These are phyloP conservation scores for Plectosphaerella sp. DNA, from an alignment of 2,329 filamentous ascomycete genomes.

Conservation along the genomic window DNA sequence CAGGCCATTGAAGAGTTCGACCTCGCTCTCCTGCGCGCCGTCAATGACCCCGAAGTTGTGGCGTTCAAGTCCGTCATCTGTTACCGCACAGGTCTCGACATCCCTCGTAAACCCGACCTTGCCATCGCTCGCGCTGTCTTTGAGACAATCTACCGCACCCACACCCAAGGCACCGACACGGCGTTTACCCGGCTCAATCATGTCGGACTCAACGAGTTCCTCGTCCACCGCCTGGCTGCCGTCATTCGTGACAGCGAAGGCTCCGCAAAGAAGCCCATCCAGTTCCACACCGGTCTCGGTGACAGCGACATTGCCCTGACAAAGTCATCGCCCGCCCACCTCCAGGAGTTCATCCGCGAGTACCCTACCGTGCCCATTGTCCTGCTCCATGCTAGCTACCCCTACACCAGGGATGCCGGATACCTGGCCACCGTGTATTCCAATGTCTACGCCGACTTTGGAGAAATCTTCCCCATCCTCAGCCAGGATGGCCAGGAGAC, in stretches of 20 bases:
- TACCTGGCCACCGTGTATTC: conserved; percentile 74
- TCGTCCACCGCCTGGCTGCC: conserved; percentile 61
- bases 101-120: conserved; percentile 41
- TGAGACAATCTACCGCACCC: conserved; percentile 24
- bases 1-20: conserved; percentile 31
- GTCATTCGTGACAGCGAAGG: conserved; percentile 44
- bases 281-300: conserved; percentile 80
- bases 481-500: conserved; percentile 71
- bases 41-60: conserved; percentile 64
- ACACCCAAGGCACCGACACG: conserved; percentile 12
- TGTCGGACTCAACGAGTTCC: conserved; percentile 62
- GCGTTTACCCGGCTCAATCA: conserved; percentile 53
- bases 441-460: conserved; percentile 79
- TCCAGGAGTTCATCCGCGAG: conserved; percentile 68
- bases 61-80: conserved; percentile 83
- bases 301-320: conserved; percentile 72
- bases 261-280: conserved; percentile 63
- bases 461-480: conserved; percentile 75
- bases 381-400: conserved; percentile 76
- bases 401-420: conserved; percentile 72
- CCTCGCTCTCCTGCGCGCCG: conserved; percentile 45
- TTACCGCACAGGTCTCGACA: conserved; percentile 69
- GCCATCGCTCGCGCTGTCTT: conserved; percentile 36
- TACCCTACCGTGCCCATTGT: conserved; percentile 71
- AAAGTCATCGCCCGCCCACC: conserved; percentile 67